Evolutionary conservation across 495 filamentous ascomycete genomes (phyloP).

Genomic region (Penicillium turbatum): DNA sequence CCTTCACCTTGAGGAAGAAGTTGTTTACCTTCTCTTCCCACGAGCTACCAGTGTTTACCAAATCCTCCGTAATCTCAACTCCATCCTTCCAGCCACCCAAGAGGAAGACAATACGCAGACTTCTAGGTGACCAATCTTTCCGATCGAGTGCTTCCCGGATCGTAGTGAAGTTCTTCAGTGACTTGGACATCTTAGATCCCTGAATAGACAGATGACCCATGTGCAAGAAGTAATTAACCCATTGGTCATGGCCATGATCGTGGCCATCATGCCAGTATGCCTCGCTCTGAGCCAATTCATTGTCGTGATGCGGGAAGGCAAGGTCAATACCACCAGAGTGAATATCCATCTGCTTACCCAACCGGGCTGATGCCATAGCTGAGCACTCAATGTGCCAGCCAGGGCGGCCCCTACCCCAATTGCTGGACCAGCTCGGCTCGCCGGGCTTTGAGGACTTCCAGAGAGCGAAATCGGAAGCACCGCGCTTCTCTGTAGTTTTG

Average conservation of each 20-base stretch:
- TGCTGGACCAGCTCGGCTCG: constrained; percentile 83
- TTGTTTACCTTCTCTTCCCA: constrained; percentile 87
- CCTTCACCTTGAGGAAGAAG: constrained; percentile 77
- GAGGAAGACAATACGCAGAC: constrained; percentile 81
- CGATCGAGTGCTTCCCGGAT: constrained; percentile 75
- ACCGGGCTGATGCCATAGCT: constrained; percentile 84
- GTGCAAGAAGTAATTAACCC: constrained; percentile 95
- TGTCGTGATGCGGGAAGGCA: constrained; percentile 94
- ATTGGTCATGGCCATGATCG: constrained; percentile 52
- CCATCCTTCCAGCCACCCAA: constrained; percentile 86
- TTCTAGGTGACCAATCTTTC: constrained; percentile 75
- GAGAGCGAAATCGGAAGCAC: constrained; percentile 79
- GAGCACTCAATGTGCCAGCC: constrained; percentile 99
- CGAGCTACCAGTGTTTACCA: constrained; percentile 62
- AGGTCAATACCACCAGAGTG: constrained; percentile 93
- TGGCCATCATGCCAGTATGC: constrained; percentile 61
- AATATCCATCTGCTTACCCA: constrained; percentile 82
- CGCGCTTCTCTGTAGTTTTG: constrained; percentile 62
- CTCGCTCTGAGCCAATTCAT: constrained; percentile 91
- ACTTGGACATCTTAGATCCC: constrained; percentile 94
- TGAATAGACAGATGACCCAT: constrained; percentile 91
- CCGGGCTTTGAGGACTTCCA: constrained; percentile 93
- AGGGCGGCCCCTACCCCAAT: constrained; percentile 83
- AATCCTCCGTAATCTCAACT: constrained; percentile 82
- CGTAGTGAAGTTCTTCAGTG: constrained; percentile 94